Evolutionary conservation across 1,284 basidiomycete genomes (phyloP), one percentile per base, ranked within the genome.

Genomic region (Cystobasidium slooffiae): DNA sequence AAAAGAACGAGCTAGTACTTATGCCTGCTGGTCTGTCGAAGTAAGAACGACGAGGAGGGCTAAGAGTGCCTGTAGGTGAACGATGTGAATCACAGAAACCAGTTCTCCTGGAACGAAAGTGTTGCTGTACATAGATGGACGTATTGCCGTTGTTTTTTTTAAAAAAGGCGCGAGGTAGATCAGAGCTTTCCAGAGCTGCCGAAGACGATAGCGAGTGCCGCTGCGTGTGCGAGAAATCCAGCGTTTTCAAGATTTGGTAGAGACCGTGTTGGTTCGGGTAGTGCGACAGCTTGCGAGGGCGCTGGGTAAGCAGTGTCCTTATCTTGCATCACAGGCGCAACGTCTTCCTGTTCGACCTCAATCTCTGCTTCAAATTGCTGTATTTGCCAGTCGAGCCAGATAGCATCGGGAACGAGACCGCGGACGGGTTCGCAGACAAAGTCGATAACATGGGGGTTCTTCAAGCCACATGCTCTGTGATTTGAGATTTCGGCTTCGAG

Each of bases 391-490:
- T 64, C 51, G 59, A 64, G 46, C 69, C 58, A 63, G 37, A 53
- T 41, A n/a, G 69, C 44, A 46, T 72, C 61, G 14, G 69, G 59
- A 1, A 72, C 69, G 16, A 72, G 31, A 16, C 69, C 69, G 16
- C 52, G 52, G 6, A 63, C 61, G 24, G 69, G 69, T 24, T 63
- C 69, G 61, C 69, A 72, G n/a, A 72, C 69, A 51, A 41, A 72
- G 59, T 72, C 59, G 46, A 72, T 22, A 22, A 72, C 51, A 52
- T 63, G 61, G 6, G 69, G 69, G 31, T 72, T 72, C 20, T 72
- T 72, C 46, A 72, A 61, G 41, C 69, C 69, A 46, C 69, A 72
- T 12, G 43, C 47, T 3, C 55, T 59, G 39, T 53, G 12, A 37
- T 72, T 64, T 24, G 14, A n/a, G 2, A 72, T 72, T 31, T 72